Evolutionary conservation across 106 monocot genomes (phyloP).

Genomic region (Apostasia shenzhenica): DNA sequence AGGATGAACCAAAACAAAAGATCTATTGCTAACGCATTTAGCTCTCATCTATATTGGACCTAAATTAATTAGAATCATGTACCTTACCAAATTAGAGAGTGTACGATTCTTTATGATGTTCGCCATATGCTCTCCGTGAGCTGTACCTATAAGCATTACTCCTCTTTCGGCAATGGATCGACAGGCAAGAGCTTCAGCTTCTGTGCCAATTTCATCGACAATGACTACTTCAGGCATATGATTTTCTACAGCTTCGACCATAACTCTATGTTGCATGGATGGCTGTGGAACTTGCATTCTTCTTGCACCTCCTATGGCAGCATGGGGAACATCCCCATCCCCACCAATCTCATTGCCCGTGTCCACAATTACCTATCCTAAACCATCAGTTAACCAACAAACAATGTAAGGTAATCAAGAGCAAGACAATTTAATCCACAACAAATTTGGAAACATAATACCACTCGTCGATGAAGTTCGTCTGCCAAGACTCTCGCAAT

Average conservation of each 20-base stretch:
- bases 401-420: conserved; percentile 18
- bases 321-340: conserved; percentile 93
- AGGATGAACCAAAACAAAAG: too few species aligned
- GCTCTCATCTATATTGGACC: too few species aligned
- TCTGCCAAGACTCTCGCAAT: conserved; percentile 89
- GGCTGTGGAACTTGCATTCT: conserved; percentile 93
- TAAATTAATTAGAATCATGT: neutral
- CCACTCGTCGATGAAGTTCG: conserved; percentile 86
- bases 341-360: conserved; percentile 97
- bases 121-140: conserved; percentile 74
- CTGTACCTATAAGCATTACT: conserved; percentile 88
- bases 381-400: conserved; percentile 32
- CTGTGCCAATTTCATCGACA: conserved; percentile 97
- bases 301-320: conserved; percentile 82
- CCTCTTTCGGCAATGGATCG: conserved; percentile 97
- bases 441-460: conserved; percentile 7
- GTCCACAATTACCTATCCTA: conserved; percentile 93
- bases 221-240: conserved; percentile 99
- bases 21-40: too few species aligned
- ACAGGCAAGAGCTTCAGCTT: conserved; percentile 74
- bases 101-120: conserved; percentile 92
- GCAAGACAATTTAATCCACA: neutral
- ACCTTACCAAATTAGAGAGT: conserved; percentile 80
- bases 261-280: conserved; percentile 82
- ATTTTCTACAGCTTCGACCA: conserved; percentile 98